Evolutionary conservation across 1,284 basidiomycete genomes (phyloP).

Genomic region (Moesziomyces parantarcticus): DNA sequence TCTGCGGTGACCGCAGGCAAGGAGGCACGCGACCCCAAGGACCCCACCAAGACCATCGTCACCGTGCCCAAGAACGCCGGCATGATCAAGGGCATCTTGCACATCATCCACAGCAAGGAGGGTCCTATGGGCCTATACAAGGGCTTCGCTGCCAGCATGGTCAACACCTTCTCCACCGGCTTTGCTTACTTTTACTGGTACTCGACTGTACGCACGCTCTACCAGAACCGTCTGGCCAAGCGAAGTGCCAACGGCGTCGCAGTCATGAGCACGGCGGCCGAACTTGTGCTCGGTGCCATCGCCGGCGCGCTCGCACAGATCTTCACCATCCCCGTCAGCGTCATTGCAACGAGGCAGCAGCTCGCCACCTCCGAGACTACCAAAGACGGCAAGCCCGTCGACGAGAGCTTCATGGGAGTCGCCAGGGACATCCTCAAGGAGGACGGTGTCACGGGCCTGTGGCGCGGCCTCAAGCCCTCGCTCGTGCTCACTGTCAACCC

Average conservation of each 20-base stretch:
- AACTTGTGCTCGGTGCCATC: slow-evolving; percentile 84
- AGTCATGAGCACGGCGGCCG: slow-evolving; percentile 58
- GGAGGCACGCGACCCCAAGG: slow-evolving; percentile 70
- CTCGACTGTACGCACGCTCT: slow-evolving; percentile 84
- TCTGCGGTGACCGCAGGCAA: slow-evolving; percentile 70
- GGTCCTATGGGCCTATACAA: slow-evolving; percentile 79
- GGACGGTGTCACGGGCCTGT: slow-evolving; percentile 89
- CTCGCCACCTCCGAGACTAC: slow-evolving; percentile 41
- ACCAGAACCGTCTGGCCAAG: slow-evolving; percentile 68
- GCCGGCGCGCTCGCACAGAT: slow-evolving; percentile 96
- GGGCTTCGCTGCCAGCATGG: slow-evolving; percentile 96
- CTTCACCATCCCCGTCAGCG: slow-evolving; percentile 97
- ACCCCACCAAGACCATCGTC: slow-evolving; percentile 72
- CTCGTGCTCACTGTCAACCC: slow-evolving; percentile 93
- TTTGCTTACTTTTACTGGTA: slow-evolving; percentile 99
- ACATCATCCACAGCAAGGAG: slow-evolving; percentile 58
- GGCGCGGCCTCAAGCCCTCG: slow-evolving; percentile 92
- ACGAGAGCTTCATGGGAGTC: slow-evolving; percentile 76
- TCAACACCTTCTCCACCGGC: slow-evolving; percentile 95
- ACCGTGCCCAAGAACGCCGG: slow-evolving; percentile 58
- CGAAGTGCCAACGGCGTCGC: slow-evolving; percentile 38
- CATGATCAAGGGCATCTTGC: slow-evolving; percentile 62
- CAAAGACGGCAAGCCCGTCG: slow-evolving; percentile 67
- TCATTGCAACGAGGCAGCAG: slow-evolving; percentile 98
- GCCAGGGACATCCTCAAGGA: slow-evolving; percentile 89